These are phyloP conservation scores for Lipomyces lipofer DNA, from an alignment of 805 yeast species.

Conservation along the genomic window DNA sequence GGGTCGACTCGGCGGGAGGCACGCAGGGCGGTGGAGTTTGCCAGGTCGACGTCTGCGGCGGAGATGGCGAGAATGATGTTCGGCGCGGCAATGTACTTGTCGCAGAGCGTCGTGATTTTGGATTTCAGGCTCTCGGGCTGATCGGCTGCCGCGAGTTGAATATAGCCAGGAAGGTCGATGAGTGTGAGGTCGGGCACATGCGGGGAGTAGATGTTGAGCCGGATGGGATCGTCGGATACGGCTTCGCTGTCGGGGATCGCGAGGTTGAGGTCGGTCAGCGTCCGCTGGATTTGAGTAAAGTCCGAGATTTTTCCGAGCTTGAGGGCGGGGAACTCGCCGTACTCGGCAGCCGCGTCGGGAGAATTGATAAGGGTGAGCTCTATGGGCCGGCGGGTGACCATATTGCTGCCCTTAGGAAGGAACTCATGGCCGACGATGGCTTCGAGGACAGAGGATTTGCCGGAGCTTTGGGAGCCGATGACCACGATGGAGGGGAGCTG, in stretches of 20 bases:
- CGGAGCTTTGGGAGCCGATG: conserved; percentile 95
- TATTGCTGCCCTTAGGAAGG: conserved; percentile 93
- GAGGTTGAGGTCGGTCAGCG: conserved; percentile 84
- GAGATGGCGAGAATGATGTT: conserved; percentile 94
- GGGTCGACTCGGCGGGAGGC: conserved; percentile 92
- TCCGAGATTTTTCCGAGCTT: conserved; percentile 80
- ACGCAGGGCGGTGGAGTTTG: conserved; percentile 89
- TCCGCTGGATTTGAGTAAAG: conserved; percentile 82
- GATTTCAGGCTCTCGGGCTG: conserved; percentile 84
- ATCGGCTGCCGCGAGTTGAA: conserved; percentile 94
- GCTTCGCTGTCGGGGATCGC: conserved; percentile 87
- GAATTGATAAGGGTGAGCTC: conserved; percentile 90
- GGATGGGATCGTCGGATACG: conserved; percentile 91
- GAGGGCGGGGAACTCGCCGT: conserved; percentile 91
- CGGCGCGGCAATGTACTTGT: conserved; percentile 83
- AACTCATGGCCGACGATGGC: conserved; percentile 98
- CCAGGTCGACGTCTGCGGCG: conserved; percentile 97
- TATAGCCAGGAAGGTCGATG: conserved; percentile 96
- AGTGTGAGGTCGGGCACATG: conserved; percentile 86
- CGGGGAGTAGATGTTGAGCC: conserved; percentile 86
- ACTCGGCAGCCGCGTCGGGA: conserved; percentile 75
- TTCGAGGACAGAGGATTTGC: conserved; percentile 94
- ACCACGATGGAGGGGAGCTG: conserved; percentile 94
- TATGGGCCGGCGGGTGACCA: conserved; percentile 98
- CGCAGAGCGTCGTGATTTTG: conserved; percentile 77